phyloP scores from a whole-genome alignment of 2,329 filamentous ascomycete species.

The Talaromyces pinophilus region DNA sequence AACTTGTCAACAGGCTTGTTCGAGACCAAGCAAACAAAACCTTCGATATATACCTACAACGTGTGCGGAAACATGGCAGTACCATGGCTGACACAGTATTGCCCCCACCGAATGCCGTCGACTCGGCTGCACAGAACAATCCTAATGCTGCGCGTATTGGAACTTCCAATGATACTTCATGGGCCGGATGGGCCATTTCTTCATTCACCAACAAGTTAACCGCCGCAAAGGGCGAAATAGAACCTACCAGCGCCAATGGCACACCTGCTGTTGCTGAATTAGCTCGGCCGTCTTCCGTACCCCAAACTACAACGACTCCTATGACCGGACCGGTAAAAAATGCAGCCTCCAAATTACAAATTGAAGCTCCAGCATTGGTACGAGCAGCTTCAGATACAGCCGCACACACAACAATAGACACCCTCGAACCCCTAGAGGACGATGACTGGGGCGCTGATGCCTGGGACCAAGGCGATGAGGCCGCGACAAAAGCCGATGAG shows the following conservation, averaged over 20 bases:
- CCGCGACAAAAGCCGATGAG: conserved; percentile 42
- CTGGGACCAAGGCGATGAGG: conserved; percentile 68
- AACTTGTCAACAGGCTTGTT: conserved; percentile 57
- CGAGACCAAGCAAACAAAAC: conserved; percentile 90
- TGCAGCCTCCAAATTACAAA: conserved; percentile 30
- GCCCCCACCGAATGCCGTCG: conserved; percentile 62
- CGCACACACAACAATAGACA: conserved; percentile 48
- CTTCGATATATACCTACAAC: conserved; percentile 79
- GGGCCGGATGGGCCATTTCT: conserved; percentile 97
- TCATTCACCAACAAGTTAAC: conserved; percentile 96
- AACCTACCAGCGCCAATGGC: conserved; percentile 57
- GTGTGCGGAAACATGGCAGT: conserved; percentile 74
- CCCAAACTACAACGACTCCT: conserved; percentile 40
- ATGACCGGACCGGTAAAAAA: conserved; percentile 30
- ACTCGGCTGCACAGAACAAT: conserved; percentile 34
- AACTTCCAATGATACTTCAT: conserved; percentile 71
- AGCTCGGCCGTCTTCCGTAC: conserved; percentile 52
- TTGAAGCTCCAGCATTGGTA: conserved; percentile 34
- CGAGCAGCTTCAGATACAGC: conserved; percentile 46
- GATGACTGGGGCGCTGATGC: conserved; percentile 56
- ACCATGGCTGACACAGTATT: conserved; percentile 78
- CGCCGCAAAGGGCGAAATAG: conserved; percentile 81
- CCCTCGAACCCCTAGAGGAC: conserved; percentile 33
- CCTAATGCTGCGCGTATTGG: conserved; percentile 69
- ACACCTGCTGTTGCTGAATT: conserved; percentile 47